Base-by-base conservation (phyloP, 164 flowering plant species). In the Aristolochia contorta region DNA sequence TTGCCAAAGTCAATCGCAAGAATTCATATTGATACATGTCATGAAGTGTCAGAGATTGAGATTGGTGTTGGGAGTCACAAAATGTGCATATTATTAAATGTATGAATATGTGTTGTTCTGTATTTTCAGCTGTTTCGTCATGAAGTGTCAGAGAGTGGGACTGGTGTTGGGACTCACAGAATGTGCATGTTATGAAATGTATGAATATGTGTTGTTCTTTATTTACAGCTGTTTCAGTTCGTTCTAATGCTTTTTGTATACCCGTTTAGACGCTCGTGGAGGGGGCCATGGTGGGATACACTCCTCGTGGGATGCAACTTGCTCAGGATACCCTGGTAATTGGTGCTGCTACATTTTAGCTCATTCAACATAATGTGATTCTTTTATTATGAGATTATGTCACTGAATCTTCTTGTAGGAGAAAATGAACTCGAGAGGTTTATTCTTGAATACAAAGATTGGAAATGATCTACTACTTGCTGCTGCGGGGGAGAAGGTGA, bases 281-380 rank as follows among this genome's bases (percentile, higher is more conserved):
- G 72, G 98, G 98, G 71, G 93, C 96, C 60, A 89, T 92, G 98
- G 63, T 68, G 57, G 97, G 94, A 21, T 64, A 92, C 66, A 87
- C 98, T 20, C 81, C 85, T 5, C 74, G 65, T 59, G 97, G 98
- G 60, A 89, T 92, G 98, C 82, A 92, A 77, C 33, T 92, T 67
- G 98, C 97, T 62, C 84, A 80, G 67, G 97, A 87, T 4, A 81
- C 79, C 23, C 71, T 92, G 96, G 98, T 92, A 59, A 10, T 56
- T 69, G 1, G 57, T 30, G 4, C 32, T 53, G 16, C 55, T 16
- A 10, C 27, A 12, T 53, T 22, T 9, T 53, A 22, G 12, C 1
- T 18, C 8, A 22, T 23, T 30, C n/a, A 20, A 7, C 50, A 16
- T n/a, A n/a, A 15, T 37, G 9, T 25, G 45, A 15, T 15, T 24